Evolutionary conservation across 169 alveolate species (phyloP).

Genomic region (Cyclospora cayetanensis): DNA sequence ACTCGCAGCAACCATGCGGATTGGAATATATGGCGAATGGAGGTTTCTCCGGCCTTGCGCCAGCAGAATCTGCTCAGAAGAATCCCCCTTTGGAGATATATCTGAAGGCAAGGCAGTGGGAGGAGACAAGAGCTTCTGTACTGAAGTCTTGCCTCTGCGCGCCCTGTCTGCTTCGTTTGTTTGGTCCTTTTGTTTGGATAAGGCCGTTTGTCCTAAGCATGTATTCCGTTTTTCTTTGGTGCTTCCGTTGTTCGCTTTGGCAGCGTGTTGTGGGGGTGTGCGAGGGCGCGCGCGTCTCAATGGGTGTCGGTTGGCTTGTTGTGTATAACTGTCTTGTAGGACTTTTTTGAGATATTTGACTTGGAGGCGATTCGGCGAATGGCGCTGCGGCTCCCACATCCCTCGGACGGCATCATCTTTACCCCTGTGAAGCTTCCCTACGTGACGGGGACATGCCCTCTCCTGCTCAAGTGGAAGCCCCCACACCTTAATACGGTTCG

Average conservation of each 20-base stretch:
- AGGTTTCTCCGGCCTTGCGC: background rate
- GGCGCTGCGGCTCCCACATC: slow-evolving; percentile 92
- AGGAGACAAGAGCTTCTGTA: background rate
- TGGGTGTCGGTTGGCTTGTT: background rate
- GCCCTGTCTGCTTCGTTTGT: too few relatives aligned
- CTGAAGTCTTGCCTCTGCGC: too few relatives aligned
- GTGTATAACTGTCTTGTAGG: too few relatives aligned
- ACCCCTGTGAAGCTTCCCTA: slow-evolving; percentile 93
- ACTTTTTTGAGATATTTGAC: slow-evolving; percentile 90
- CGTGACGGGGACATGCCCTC: slow-evolving; percentile 94
- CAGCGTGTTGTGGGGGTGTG: too few relatives aligned
- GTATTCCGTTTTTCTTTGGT: too few relatives aligned
- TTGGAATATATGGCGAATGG: too few relatives aligned
- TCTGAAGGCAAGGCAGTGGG: background rate
- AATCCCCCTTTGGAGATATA: slow-evolving; percentile 22
- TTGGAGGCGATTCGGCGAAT: slow-evolving; percentile 83
- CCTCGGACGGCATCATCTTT: slow-evolving; percentile 95
- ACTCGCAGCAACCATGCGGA: too few relatives aligned
- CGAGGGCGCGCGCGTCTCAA: too few relatives aligned
- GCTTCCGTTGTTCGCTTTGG: too few relatives aligned
- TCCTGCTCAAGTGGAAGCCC: slow-evolving; percentile 97
- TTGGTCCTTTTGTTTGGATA: too few relatives aligned
- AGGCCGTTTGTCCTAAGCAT: too few relatives aligned
- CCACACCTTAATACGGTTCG: slow-evolving; percentile 94
- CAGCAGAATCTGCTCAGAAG: background rate